Conservation (phyloP, 2,329 filamentous ascomycete species). For the Alternaria angustiovoidea region DNA sequence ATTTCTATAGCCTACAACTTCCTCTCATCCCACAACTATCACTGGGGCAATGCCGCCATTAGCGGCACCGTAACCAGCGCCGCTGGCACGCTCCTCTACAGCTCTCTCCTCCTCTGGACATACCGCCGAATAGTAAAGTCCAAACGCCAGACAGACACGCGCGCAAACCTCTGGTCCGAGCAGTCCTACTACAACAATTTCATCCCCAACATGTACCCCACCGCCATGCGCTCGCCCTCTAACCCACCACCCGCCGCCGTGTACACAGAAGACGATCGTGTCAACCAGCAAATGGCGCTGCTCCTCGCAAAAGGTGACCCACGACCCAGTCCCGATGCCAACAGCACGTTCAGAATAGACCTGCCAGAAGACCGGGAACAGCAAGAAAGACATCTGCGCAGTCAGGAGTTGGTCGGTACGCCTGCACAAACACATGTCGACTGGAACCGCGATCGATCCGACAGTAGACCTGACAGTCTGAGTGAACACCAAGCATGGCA, state of each 20-base stretch:
- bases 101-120: conserved; percentile 53
- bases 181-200: conserved; percentile 56
- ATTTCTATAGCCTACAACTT: conserved; percentile 60
- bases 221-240: conserved; percentile 36
- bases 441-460: conserved; percentile 32
- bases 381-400: conserved; percentile 32
- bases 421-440: conserved; percentile 32
- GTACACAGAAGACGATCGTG: conserved; percentile 58
- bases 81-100: conserved; percentile 53
- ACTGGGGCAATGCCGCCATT: conserved; percentile 57
- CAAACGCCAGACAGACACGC: conserved; percentile 28
- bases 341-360: conserved; percentile 55
- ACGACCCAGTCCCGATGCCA: conserved; percentile 43
- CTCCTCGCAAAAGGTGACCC: conserved; percentile 52
- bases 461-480: conserved; percentile 40
- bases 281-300: conserved; percentile 61
- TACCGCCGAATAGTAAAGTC: conserved; percentile 52
- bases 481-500: conserved; percentile 41
- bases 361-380: conserved; percentile 47
- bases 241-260: conserved; percentile 35
- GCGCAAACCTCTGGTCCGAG: conserved; percentile 46
- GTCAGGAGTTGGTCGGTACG: conserved; percentile 44
- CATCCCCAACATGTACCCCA: conserved; percentile 58
- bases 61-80: conserved; percentile 53
- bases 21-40: conserved; percentile 51